Base-by-base conservation (phyloP, 2,329 filamentous ascomycete species). In the Alternaria infectoria region DNA sequence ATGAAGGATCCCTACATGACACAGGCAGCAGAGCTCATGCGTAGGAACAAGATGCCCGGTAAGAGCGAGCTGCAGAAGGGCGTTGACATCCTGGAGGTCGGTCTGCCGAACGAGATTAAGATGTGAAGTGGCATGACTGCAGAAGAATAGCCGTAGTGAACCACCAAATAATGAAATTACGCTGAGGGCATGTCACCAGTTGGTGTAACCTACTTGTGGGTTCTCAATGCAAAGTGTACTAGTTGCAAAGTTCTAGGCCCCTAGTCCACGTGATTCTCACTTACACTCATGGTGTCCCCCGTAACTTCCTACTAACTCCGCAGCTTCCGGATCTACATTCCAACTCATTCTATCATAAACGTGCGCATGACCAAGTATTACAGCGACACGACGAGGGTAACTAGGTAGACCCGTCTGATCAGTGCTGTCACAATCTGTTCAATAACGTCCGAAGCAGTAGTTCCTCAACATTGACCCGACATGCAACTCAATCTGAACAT, bases 11-110 rank as follows among this genome's bases (percentile, higher is more conserved):
- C 96, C 0, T 87, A 92, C 59, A 68, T 70, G 66, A 69, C 63
- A 23, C 93, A 97, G 82, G 87, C 87, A 55, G 91, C 92, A 2
- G 93, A 96, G 84, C 82, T 98, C 81, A 96, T 98, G 92, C 86
- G 90, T 64, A 83, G 88, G 67, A 88, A 88, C 40, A 91, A 89
- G 80, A 97, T 98, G 93, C 90, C 92, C 1, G 85, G 83, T 57
- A 97, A 97, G 88, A 88, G 83, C 66, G 87, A 97, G 76, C 81
- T 98, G 51, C 81, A 90, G 76, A 86, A 84, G 54, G 91, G 91
- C 0, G 79, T 78, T 45, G 83, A 85, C 64, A 81, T 85, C 54
- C 62, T 84, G 69, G 78, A 83, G 65, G 76, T 85, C 64, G 75
- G 75, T 17, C 71, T 84, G 17, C 82, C 83, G 21, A 77, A 77